Evolutionary conservation across 805 yeast genomes (phyloP).

Genomic region (Suhomyces sp.): DNA sequence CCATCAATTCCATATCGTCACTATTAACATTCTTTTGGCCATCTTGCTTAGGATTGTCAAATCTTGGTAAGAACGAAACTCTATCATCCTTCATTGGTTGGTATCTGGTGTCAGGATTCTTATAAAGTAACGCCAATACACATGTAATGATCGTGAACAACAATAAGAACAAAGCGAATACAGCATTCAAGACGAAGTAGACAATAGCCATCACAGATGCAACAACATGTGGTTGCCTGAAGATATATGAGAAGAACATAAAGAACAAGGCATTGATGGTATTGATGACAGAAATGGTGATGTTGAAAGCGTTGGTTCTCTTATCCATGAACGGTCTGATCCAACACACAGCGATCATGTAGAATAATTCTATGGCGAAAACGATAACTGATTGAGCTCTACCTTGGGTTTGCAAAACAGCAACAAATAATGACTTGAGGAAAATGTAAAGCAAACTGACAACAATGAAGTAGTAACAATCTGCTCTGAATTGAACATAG

Average conservation of each 20-base stretch:
- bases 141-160: constrained; percentile 88
- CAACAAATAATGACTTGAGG: constrained; percentile 78
- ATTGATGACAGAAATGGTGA: constrained; percentile 76
- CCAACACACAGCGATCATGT: constrained; percentile 64
- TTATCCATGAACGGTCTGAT: constrained; percentile 91
- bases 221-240: constrained; percentile 82
- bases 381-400: constrained; percentile 77
- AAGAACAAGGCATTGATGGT: constrained; percentile 83
- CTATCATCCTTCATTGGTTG: constrained; percentile 97
- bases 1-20: constrained; percentile 64
- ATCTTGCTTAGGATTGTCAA: constrained; percentile 35
- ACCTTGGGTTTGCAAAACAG: constrained; percentile 79
- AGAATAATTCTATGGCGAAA: constrained; percentile 71
- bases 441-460: constrained; percentile 66
- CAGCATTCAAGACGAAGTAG: constrained; percentile 85
- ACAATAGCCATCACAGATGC: constrained; percentile 90
- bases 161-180: constrained; percentile 76
- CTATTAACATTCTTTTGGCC: constrained; percentile 17
- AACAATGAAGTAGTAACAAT: constrained; percentile 77
- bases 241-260: constrained; percentile 82
- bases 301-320: constrained; percentile 91
- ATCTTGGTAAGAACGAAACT: constrained; percentile 85
- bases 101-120: constrained; percentile 93
- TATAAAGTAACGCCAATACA: constrained; percentile 74
- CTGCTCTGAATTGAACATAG: constrained; percentile 88